A percentile compares a stretch with the other conserved stretches of the same genome.
Conservation (phyloP, 1,139 yeast species). For the Kodamaea fungicola region DNA sequence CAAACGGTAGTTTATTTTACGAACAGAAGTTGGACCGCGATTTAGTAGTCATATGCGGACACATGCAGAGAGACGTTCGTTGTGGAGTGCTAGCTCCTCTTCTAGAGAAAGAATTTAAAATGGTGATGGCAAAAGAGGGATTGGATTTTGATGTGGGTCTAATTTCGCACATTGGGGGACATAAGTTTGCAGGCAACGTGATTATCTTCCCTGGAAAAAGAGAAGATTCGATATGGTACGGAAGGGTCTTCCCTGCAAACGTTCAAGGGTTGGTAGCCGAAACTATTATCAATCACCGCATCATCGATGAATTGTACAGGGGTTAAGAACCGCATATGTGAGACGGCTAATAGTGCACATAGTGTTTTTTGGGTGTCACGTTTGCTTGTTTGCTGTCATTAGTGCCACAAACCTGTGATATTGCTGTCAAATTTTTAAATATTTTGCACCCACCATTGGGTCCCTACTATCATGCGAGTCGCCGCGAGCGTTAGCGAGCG, state of each 20-base stretch:
- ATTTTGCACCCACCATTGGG: no score
- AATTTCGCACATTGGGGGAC: slow-evolving; percentile 75
- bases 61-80: slow-evolving; percentile 55
- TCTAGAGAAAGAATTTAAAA: slow-evolving; percentile 46
- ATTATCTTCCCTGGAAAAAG: slow-evolving; percentile 44
- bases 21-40: slow-evolving; percentile 21
- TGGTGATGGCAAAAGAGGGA: slow-evolving; percentile 31
- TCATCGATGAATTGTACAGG: slow-evolving; percentile 55
- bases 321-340: slow-evolving; percentile 15
- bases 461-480: no score
- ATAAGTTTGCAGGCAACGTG: slow-evolving; percentile 75
- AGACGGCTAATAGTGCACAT: no score
- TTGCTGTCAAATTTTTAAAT: no score
- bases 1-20: slow-evolving; percentile 9
- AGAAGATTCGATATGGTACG: slow-evolving; percentile 63
- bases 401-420: no score
- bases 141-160: slow-evolving; percentile 45
- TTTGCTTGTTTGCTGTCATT: no score
- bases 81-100: slow-evolving; percentile 67
- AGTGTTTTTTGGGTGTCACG: no score
- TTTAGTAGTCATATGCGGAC: slow-evolving; percentile 62
- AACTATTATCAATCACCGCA: slow-evolving; percentile 43
- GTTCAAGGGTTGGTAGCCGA: slow-evolving; percentile 64
- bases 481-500: no score
- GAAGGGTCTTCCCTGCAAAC: slow-evolving; percentile 59